phyloP scores from a whole-genome alignment of 1,284 basidiomycete genomes.

The Fomitopsis schrenkii region DNA sequence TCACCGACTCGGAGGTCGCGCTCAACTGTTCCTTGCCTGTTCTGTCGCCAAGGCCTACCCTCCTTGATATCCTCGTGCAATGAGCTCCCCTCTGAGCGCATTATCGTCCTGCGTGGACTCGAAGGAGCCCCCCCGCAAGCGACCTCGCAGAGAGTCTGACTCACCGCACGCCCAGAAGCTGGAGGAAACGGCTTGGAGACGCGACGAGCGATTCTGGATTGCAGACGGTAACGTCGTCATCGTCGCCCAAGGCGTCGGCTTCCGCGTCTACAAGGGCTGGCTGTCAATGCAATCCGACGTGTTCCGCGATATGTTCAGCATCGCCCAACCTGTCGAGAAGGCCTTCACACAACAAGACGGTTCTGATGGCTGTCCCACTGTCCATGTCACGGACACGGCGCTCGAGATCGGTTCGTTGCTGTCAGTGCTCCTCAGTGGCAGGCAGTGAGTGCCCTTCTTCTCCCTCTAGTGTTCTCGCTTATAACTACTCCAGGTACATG shows the following conservation, averaged over 20 bases:
- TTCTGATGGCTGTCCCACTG: not conserved
- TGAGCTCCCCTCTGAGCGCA: no score
- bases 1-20: no score
- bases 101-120: no score
- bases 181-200: not conserved
- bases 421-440: not conserved
- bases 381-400: conserved; percentile 1
- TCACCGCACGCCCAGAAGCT: not conserved
- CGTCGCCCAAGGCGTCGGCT: not conserved
- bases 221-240: conserved; percentile 13
- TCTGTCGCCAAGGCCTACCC: no score
- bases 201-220: conserved; percentile 8
- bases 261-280: not conserved
- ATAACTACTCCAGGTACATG: not conserved
- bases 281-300: conserved; percentile 3
- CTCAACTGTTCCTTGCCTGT: no score
- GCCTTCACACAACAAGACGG: not conserved
- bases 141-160: not conserved
- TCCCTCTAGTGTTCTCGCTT: not conserved
- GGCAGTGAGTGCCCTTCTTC: not conserved
- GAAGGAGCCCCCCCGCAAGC: not conserved
- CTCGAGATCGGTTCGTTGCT: conserved; percentile 6
- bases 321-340: not conserved
- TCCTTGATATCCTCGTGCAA: no score
- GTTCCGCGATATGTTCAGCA: conserved; percentile 6